Percentiles rank a stretch among this genome's conserved stretches.
These are phyloP conservation scores for Colletotrichum sp. DNA, from an alignment of 2,329 filamentous ascomycete species.

Conservation along the genomic window DNA sequence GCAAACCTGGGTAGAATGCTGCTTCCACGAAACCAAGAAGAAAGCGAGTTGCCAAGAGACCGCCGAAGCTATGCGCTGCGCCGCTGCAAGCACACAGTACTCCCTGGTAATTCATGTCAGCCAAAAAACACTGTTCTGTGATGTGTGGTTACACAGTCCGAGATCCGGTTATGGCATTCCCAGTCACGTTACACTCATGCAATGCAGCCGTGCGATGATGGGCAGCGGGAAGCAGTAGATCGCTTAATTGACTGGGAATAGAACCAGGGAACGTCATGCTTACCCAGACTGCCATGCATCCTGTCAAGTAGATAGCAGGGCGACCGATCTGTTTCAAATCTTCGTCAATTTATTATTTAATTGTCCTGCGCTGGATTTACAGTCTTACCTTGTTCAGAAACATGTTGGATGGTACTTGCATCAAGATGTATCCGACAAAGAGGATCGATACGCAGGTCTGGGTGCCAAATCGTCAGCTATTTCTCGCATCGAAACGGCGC, in stretches of 20 bases:
- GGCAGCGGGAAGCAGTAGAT: conserved; percentile 2
- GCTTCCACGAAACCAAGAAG: conserved; percentile 18
- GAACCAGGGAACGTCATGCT: conserved; percentile 28
- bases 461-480: neutral
- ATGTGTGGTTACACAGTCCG: neutral
- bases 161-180: neutral
- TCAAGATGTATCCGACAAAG: conserved; percentile 28
- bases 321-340: conserved; percentile 23
- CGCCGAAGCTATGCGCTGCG: neutral
- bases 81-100: conserved; percentile 19
- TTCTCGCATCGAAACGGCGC: rapidly evolving
- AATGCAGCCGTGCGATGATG: neutral
- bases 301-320: conserved; percentile 4
- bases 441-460: conserved; percentile 19
- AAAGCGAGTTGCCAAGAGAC: conserved; percentile 13
- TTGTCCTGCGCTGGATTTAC: rapidly evolving
- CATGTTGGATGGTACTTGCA: conserved; percentile 32
- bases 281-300: conserved; percentile 28
- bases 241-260: conserved; percentile 42
- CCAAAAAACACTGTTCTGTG: neutral
- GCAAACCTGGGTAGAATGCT: conserved; percentile 34
- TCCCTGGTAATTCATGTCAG: conserved; percentile 1
- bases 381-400: conserved; percentile 10
- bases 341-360: neutral
- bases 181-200: conserved; percentile 1